A percentile compares a stretch with the other conserved stretches of the same genome.
Evolutionary conservation across 2,329 filamentous ascomycete genomes (phyloP).

Genomic region (Stromatinia cepivora): DNA sequence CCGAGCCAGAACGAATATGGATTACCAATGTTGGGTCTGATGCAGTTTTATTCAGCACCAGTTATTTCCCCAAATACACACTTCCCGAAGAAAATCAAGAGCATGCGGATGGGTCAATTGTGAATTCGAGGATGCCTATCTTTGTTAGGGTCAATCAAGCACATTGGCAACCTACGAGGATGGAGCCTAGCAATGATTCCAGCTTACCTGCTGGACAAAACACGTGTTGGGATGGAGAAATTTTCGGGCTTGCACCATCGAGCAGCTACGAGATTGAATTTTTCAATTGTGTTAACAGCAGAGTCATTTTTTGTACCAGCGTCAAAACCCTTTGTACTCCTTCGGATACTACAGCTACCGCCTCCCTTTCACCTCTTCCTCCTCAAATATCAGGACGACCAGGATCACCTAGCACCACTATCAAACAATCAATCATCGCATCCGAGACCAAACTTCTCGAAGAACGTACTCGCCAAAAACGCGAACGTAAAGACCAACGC

Average conservation of each 20-base stretch:
- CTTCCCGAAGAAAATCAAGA: conserved; percentile 40
- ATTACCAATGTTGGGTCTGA: conserved; percentile 77
- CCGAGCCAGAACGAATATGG: conserved; percentile 72
- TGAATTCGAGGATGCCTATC: conserved; percentile 72
- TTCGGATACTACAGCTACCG: conserved; percentile 38
- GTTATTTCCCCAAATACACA: conserved; percentile 55
- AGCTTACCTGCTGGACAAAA: conserved; percentile 45
- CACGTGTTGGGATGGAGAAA: conserved; percentile 67
- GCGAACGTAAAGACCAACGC: conserved; percentile 73
- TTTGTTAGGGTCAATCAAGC: conserved; percentile 78
- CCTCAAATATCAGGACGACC: conserved; percentile 65
- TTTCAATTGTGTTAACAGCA: conserved; percentile 64
- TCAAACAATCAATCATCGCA: conserved; percentile 73
- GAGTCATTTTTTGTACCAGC: conserved; percentile 69
- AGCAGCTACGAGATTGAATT: conserved; percentile 81
- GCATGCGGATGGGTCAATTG: conserved; percentile 44
- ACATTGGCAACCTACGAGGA: conserved; percentile 75
- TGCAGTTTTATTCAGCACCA: conserved; percentile 75
- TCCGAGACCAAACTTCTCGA: conserved; percentile 70
- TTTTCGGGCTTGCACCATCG: conserved; percentile 67
- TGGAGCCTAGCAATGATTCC: conserved; percentile 52
- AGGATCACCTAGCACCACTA: conserved; percentile 73
- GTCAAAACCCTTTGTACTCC: conserved; percentile 48
- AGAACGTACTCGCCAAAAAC: conserved; percentile 67
- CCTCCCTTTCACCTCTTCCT: conserved; percentile 40